A percentile compares a stretch with the other conserved stretches of the same genome.
These are phyloP conservation scores for Citrus glauca DNA, from an alignment of 345 rosid species.

Conservation along the genomic window DNA sequence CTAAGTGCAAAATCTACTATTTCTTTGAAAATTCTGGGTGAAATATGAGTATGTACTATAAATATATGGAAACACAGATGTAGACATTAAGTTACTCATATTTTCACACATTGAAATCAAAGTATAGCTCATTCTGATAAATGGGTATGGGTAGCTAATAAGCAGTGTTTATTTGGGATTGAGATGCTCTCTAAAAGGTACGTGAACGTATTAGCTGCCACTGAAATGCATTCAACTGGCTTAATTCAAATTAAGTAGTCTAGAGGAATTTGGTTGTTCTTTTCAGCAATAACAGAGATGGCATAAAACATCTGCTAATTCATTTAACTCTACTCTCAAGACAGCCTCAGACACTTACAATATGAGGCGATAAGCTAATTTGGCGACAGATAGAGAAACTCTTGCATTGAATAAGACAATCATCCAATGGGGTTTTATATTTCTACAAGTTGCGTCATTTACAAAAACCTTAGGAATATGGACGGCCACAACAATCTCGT, in stretches of 20 bases:
- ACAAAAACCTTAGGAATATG: conserved; percentile 10
- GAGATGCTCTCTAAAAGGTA: too few relatives aligned
- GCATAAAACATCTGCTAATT: too few relatives aligned
- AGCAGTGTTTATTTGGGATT: too few relatives aligned
- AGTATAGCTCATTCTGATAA: background rate
- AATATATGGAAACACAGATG: background rate
- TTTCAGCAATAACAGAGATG: too few relatives aligned
- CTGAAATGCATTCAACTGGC: background rate
- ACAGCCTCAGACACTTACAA: background rate
- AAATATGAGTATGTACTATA: too few relatives aligned
- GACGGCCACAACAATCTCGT: background rate
- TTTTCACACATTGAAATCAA: background rate
- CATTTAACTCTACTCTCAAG: too few relatives aligned
- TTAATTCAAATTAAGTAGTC: too few relatives aligned
- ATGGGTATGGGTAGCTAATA: background rate
- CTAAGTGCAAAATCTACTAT: background rate
- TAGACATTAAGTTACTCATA: background rate
- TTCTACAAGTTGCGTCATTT: conserved; percentile 9
- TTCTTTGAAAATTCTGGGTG: background rate
- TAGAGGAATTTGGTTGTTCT: too few relatives aligned
- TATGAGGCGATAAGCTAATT: background rate
- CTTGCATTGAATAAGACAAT: background rate
- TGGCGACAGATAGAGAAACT: background rate
- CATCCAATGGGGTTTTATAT: background rate
- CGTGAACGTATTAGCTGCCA: too few relatives aligned